These are phyloP conservation scores for Crataegus laevigata DNA, from an alignment of 306 rosid genomes.

Conservation along the genomic window DNA sequence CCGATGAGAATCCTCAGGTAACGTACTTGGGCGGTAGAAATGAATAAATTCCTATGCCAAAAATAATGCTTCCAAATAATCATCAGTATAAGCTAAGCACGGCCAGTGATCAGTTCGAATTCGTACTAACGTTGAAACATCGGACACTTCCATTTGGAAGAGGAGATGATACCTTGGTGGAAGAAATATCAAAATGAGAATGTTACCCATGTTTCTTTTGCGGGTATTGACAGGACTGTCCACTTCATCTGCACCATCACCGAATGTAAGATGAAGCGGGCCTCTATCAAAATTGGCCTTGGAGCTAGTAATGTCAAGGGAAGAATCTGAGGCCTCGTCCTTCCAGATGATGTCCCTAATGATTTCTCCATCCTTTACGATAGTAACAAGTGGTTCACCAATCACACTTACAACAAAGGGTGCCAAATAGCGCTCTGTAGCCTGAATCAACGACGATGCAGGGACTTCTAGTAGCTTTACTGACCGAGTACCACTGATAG, in stretches of 20 bases:
- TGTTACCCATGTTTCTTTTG: constrained; percentile 60
- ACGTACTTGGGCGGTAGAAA: not conserved
- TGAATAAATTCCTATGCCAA: constrained; percentile 32
- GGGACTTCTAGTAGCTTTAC: constrained; percentile 83
- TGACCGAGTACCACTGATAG: constrained; percentile 78
- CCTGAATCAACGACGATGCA: constrained; percentile 56
- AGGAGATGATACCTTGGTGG: constrained; percentile 97
- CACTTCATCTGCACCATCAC: constrained; percentile 40
- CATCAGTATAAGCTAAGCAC: constrained; percentile 92
- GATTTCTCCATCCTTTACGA: constrained; percentile 57
- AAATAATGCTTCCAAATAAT: constrained; percentile 87
- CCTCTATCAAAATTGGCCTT: constrained; percentile 33
- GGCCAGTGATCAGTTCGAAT: constrained; percentile 98
- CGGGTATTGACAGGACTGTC: constrained; percentile 26
- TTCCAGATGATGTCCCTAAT: constrained; percentile 69
- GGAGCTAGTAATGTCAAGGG: constrained; percentile 26
- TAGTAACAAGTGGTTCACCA: constrained; percentile 66
- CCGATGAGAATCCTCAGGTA: not conserved
- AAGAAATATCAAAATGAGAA: constrained; percentile 74
- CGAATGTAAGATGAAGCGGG: constrained; percentile 72
- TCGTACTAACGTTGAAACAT: constrained; percentile 77
- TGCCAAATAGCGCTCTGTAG: constrained; percentile 65
- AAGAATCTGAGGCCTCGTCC: constrained; percentile 32
- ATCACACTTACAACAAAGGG: constrained; percentile 67
- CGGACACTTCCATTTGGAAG: constrained; percentile 86